Base-by-base conservation (phyloP, 805 yeast species). In the Metschnikowia lunata region DNA sequence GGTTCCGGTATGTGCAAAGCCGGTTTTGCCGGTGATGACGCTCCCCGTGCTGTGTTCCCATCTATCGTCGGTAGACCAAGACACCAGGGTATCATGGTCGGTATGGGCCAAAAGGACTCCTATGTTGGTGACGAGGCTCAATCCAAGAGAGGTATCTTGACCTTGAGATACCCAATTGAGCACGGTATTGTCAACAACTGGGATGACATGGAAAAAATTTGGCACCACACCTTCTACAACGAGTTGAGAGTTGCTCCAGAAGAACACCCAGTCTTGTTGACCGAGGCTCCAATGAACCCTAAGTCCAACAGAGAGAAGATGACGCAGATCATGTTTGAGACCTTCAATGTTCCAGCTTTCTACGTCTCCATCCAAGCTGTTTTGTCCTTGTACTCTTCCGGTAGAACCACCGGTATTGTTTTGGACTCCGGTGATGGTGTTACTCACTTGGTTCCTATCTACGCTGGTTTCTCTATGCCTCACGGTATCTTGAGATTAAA, bases 1-100 rank as follows among this genome's bases (percentile, higher is more conserved):
- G 99, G 99, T 80, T 93, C 99, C 69, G 99, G 99, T 83, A 93
- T 93, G 98, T 93, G 99, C 85, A 93, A 93, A 75, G 99, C 99
- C 91, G 99, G 99, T 77, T 93, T 90, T 72, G 98, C 99, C 83
- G 99, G 99, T 80, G 98, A 93, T 71, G 99, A 93, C 79, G 98
- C 98, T 57, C 99, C 99, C 71, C 87, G 97, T 75, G 98, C 99
- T 66, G 99, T 93, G 62, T 93, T 93, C 91, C 99, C 99, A 69
- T 93, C 98, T 53, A 91, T 93, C 67, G 99, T 91, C 57, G 99
- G 99, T 79, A 93, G 99, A 80, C 98, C 99, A 80, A 90, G 96
- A 83, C 99, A 93, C 75, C 98, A 93, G 76, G 98, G 98, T 84
- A 90, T 89, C 81, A 90, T 90, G 97, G 98, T 91, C 63, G 99